Evolutionary conservation across 129 eudicot genomes (phyloP), one percentile per base, ranked within the genome.

Genomic region (Rutidosis leptorrhynchoides): DNA sequence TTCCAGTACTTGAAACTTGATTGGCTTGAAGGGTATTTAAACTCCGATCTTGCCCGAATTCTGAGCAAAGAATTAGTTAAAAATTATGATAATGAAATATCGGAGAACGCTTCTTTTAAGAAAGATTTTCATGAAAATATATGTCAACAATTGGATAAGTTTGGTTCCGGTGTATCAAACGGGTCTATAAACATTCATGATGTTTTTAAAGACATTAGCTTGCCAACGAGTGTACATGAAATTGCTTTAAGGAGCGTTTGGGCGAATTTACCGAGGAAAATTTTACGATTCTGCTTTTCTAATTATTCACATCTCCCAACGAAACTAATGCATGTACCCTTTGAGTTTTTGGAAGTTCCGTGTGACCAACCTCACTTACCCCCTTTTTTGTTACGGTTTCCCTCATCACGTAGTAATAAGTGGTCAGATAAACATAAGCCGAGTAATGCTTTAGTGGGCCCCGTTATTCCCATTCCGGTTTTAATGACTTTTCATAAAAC

Each of bases 161-260:
- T 67, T 63, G 65, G 76, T 5, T 51, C 73, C n/a, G 62, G 52
- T 45, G 77, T 51, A 62, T 23, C 76, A 5, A 57, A 60, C 37
- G 70, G 73, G 21, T 67, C 83, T 43, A 11, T 62, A n/a, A 32
- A 59, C 17, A 62, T 71, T 27, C 66, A 29, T 30, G 75, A 79
- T 63, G 78, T 76, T 48, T 64, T 87, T 53, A 77, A 69, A 28
- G 95, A 78, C 62, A 48, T 84, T 35, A 59, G 58, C 51, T 67
- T 71, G 72, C 95, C 91, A 26, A 87, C 83, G 1, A 90, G 87
- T 70, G 27, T 84, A 61, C 76, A 76, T 45, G 97, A 90, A 76
- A 73, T 83, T 87, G 85, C n/a, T n/a, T n/a, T n/a, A n/a, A n/a
- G n/a, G n/a, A n/a, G n/a, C n/a, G n/a, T n/a, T n/a, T n/a, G n/a